phyloP scores from a whole-genome alignment of 352 stramenopile species.

The Halophytophthora batemanensis region DNA sequence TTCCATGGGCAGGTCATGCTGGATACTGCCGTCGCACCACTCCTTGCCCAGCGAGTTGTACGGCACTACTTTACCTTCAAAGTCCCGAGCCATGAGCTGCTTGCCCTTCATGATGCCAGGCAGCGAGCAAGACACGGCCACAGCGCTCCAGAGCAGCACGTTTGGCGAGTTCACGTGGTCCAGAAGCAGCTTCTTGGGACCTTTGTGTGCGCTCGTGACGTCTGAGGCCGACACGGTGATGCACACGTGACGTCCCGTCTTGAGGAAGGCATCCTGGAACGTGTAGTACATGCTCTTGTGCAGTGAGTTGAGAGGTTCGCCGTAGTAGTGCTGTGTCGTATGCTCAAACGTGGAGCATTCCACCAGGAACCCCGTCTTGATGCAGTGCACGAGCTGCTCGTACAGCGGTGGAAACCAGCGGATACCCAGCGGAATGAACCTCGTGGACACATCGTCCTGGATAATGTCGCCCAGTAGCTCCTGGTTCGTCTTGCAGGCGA shows the following conservation, averaged over 20 bases:
- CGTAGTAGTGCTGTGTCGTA: constrained; percentile 93
- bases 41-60: constrained; percentile 92
- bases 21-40: constrained; percentile 93
- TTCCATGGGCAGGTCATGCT: constrained; percentile 92
- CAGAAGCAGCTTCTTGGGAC: constrained; percentile 81
- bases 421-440: constrained; percentile 55
- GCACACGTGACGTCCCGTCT: constrained; percentile 91
- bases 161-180: constrained; percentile 94
- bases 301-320: constrained; percentile 46
- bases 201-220: constrained; percentile 79
- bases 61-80: constrained; percentile 79
- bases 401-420: constrained; percentile 81
- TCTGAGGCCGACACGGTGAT: constrained; percentile 93
- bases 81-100: constrained; percentile 79
- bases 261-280: constrained; percentile 93
- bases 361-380: constrained; percentile 90
- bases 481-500: constrained; percentile 84
- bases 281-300: constrained; percentile 78
- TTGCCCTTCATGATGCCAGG: constrained; percentile 93
- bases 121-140: constrained; percentile 89
- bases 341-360: constrained; percentile 76
- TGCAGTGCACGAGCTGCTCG: constrained; percentile 86
- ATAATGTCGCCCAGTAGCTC: constrained; percentile 75
- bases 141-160: constrained; percentile 89
- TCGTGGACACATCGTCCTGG: constrained; percentile 52